A percentile compares a stretch with the other conserved stretches of the same genome.
These are phyloP conservation scores for Neospermospora avenae DNA, from an alignment of 2,329 filamentous ascomycete species.

Conservation along the genomic window DNA sequence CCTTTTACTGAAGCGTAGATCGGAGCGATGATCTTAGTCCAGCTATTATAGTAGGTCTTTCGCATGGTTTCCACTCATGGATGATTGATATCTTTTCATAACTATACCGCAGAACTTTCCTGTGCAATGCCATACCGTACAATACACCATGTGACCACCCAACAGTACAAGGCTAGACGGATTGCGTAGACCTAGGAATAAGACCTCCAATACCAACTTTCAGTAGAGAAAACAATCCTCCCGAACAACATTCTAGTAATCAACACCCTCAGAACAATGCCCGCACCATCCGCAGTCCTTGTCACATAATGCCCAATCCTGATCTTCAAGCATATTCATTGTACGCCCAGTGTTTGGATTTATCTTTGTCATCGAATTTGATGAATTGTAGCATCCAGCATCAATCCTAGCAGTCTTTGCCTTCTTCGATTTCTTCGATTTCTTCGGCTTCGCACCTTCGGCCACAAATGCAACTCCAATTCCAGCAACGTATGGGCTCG, in stretches of 20 bases:
- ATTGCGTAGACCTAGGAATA: too few species aligned
- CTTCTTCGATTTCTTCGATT: not conserved
- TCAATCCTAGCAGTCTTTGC: not conserved
- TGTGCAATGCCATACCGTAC: too few species aligned
- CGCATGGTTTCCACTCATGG: too few species aligned
- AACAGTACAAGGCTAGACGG: too few species aligned
- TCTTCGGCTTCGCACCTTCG: not conserved
- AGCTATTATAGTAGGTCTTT: too few species aligned
- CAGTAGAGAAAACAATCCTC: too few species aligned
- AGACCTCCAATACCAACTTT: too few species aligned
- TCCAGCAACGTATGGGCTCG: not conserved
- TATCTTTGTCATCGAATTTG: not conserved
- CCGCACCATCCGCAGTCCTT: not conserved
- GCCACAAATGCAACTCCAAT: not conserved
- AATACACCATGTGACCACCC: too few species aligned
- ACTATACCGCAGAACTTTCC: too few species aligned
- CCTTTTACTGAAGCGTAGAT: too few species aligned
- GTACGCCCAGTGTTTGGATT: not conserved
- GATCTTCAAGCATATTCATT: not conserved
- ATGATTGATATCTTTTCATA: too few species aligned
- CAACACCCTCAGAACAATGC: not conserved
- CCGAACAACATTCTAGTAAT: not conserved
- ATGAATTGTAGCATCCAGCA: not conserved
- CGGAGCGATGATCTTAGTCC: too few species aligned
- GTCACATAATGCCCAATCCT: not conserved